These are phyloP conservation scores for Pseudocercospora macadamiae DNA, from an alignment of 2,329 filamentous ascomycete genomes.

Conservation along the genomic window DNA sequence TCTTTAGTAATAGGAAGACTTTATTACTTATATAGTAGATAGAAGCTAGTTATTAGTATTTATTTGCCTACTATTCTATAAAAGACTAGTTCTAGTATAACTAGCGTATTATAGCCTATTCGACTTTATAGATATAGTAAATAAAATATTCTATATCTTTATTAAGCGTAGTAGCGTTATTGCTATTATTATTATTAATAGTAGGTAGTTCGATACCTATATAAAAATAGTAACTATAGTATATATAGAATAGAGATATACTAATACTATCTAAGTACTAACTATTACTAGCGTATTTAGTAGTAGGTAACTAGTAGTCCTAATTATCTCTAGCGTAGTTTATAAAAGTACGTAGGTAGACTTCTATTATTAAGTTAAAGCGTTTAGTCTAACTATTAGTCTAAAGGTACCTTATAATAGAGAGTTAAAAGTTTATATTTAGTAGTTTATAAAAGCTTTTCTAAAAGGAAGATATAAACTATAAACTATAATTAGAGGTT, in stretches of 20 bases:
- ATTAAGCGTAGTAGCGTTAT: neutral
- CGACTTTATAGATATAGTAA: no score
- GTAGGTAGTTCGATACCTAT: neutral
- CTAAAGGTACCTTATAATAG: neutral
- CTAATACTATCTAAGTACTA: neutral
- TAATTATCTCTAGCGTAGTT: neutral
- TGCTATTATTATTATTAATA: neutral
- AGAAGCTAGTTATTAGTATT: neutral
- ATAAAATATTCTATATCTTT: neutral
- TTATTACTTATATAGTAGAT: neutral
- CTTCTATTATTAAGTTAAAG: neutral
- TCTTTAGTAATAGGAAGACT: neutral
- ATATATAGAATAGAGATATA: neutral
- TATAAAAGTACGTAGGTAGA: neutral
- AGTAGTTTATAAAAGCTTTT: neutral
- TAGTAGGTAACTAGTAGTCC: neutral
- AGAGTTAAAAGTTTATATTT: neutral
- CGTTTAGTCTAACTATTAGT: constrained; percentile 1
- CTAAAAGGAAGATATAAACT: neutral
- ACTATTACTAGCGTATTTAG: neutral
- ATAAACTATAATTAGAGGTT: neutral
- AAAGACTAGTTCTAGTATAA: neutral
- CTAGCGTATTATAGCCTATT: neutral
- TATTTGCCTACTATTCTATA: neutral
- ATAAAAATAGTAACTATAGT: neutral